Evolutionary conservation across 352 stramenopile genomes (phyloP).

Genomic region (Globisporangium sylvaticum): DNA sequence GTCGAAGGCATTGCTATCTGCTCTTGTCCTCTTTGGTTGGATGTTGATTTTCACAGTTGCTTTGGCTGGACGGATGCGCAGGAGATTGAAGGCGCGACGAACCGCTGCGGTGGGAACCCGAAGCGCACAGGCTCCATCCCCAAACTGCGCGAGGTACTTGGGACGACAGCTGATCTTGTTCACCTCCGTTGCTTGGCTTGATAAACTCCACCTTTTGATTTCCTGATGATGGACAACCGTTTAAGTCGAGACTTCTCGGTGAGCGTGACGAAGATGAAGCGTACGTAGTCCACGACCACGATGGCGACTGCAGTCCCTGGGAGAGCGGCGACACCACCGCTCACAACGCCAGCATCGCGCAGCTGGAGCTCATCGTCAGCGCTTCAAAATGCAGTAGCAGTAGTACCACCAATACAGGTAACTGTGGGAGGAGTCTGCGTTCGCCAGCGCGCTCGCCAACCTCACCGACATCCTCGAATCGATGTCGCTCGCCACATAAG

Average conservation of each 20-base stretch:
- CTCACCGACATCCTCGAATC: constrained; percentile 7
- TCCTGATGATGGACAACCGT: not conserved
- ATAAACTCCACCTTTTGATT: not conserved
- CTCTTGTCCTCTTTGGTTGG: not conserved
- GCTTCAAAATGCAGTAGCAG: not conserved
- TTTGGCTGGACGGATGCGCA: not conserved
- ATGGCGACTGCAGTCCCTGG: constrained; percentile 16
- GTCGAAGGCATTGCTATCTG: not conserved
- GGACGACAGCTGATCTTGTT: not conserved
- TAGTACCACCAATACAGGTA: not conserved
- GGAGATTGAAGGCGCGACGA: constrained; percentile 14
- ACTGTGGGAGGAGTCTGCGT: not conserved
- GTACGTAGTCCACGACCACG: not conserved
- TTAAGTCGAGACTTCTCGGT: constrained; percentile 6
- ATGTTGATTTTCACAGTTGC: not conserved
- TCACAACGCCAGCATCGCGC: constrained; percentile 6
- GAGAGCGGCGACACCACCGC: not conserved
- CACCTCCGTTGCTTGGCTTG: not conserved
- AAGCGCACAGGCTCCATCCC: not conserved
- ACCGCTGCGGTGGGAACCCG: not conserved
- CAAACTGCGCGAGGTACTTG: not conserved
- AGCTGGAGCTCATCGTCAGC: constrained; percentile 2
- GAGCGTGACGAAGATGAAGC: not conserved
- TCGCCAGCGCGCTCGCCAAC: not conserved
- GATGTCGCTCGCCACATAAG: not conserved